Base-by-base conservation (phyloP, 2,329 filamentous ascomycete species). In the Falciphora oryzae region DNA sequence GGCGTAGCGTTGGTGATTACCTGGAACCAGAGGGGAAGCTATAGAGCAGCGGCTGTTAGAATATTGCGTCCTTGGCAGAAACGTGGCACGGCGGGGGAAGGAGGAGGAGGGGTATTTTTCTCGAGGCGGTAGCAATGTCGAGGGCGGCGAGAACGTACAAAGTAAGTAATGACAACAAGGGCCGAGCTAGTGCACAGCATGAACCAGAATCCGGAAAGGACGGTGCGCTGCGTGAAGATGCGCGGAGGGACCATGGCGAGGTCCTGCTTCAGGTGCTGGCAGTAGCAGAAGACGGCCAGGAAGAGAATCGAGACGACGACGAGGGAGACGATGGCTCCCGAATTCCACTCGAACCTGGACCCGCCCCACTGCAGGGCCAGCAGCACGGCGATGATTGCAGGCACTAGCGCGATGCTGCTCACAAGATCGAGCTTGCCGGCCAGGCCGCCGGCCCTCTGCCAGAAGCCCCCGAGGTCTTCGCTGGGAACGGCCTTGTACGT, bases 1-100 rank as follows among this genome's bases (percentile, higher is more conserved):
- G 80, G 77, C 3, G 74, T 75, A 10, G 75, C 72, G 53, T 72
- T 73, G 63, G 78, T 72, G 59, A 81, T 77, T 14, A 77, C 78
- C 66, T 83, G 80, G 70, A 82, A 83, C 79, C 80, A 85, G 64
- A 83, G 75, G 14, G 81, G 80, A 5, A 84, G 71, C 68, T 77
- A 74, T 72, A 61, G 6, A 62, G 22, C 16, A n/a, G 44, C 44
- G 13, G 10, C 58, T 66, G n/a, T 59, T 25, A 57, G 62, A 22
- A 65, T 58, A 61, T n/a, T 35, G 38, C 44, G 16, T 32, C 16
- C 16, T 63, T 57, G 25, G 57, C 27, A 53, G 60, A 38, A 32
- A 29, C 29, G 29, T 29, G 29, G 29, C 6, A 29, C 29, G 29
- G 29, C 29, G 38, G 38, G 14, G 16, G 65, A 27, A 50, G 27